Conservation (phyloP, 2,329 filamentous ascomycete species). For the Ophiostoma sp. region DNA sequence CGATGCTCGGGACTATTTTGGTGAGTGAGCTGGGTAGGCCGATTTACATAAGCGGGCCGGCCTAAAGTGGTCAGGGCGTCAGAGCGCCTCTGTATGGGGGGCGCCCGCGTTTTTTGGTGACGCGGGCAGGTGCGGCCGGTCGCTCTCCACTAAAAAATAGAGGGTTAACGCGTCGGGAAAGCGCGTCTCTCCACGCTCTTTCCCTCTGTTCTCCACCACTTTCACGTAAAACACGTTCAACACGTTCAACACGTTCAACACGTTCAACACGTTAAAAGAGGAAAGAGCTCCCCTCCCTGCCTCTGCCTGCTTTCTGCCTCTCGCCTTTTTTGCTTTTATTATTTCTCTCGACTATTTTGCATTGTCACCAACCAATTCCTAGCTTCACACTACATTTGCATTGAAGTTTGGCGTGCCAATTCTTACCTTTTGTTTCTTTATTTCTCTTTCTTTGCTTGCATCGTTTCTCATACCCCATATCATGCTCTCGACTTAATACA, state of each 20-base stretch:
- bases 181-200: constrained; percentile 23
- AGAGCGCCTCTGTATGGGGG: background rate
- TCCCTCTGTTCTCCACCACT: background rate
- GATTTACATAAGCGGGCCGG: constrained; percentile 9
- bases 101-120: constrained; percentile 23
- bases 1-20: background rate
- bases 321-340: background rate
- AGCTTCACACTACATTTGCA: background rate
- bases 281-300: constrained; percentile 17
- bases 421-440: background rate
- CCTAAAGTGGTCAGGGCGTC: background rate
- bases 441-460: background rate
- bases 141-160: constrained; percentile 20
- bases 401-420: background rate
- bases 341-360: background rate
- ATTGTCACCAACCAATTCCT: background rate
- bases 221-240: background rate
- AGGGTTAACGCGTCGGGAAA: constrained; percentile 22
- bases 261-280: background rate
- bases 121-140: constrained; percentile 13
- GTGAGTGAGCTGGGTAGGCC: background rate
- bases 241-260: no score
- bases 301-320: background rate
- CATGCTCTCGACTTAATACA: background rate
- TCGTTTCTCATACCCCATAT: background rate